Evolutionary conservation across 208 protist species (phyloP).

Genomic region (Wallacemonas collosoma): DNA sequence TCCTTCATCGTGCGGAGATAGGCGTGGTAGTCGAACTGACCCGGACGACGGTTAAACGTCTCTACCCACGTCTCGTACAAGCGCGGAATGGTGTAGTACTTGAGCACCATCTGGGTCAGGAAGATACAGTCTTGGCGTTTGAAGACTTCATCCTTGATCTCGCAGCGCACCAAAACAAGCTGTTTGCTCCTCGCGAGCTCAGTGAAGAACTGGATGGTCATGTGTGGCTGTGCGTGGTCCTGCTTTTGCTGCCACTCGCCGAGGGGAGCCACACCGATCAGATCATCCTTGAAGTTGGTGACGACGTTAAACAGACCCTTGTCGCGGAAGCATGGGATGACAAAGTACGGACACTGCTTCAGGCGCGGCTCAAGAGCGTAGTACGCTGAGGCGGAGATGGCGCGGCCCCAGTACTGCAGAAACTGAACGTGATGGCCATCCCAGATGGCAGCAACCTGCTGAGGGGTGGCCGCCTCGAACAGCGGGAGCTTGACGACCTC

Average conservation of each 20-base stretch:
- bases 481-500: slow-evolving; percentile 83
- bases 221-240: slow-evolving; percentile 82
- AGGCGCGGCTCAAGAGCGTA: slow-evolving; percentile 83
- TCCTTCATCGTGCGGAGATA: slow-evolving; percentile 92
- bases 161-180: slow-evolving; percentile 88
- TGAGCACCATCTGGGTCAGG: slow-evolving; percentile 89
- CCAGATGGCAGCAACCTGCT: slow-evolving; percentile 85
- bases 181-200: slow-evolving; percentile 84
- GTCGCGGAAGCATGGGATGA: slow-evolving; percentile 89
- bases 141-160: slow-evolving; percentile 93
- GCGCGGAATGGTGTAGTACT: slow-evolving; percentile 88
- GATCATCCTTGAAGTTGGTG: slow-evolving; percentile 89
- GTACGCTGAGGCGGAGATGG: slow-evolving; percentile 82
- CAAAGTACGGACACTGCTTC: slow-evolving; percentile 86
- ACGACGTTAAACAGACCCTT: slow-evolving; percentile 93
- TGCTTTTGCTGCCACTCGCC: slow-evolving; percentile 91
- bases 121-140: slow-evolving; percentile 89
- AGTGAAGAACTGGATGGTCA: slow-evolving; percentile 95
- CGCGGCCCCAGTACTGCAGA: slow-evolving; percentile 90
- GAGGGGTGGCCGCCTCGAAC: slow-evolving; percentile 72
- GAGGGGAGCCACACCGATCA: slow-evolving; percentile 85
- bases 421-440: slow-evolving; percentile 88
- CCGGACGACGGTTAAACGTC: slow-evolving; percentile 87
- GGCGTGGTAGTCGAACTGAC: slow-evolving; percentile 88
- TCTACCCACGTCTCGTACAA: slow-evolving; percentile 90